Evolutionary conservation across 768 basidiomycete genomes (phyloP).

Genomic region (Trametes cingulata): DNA sequence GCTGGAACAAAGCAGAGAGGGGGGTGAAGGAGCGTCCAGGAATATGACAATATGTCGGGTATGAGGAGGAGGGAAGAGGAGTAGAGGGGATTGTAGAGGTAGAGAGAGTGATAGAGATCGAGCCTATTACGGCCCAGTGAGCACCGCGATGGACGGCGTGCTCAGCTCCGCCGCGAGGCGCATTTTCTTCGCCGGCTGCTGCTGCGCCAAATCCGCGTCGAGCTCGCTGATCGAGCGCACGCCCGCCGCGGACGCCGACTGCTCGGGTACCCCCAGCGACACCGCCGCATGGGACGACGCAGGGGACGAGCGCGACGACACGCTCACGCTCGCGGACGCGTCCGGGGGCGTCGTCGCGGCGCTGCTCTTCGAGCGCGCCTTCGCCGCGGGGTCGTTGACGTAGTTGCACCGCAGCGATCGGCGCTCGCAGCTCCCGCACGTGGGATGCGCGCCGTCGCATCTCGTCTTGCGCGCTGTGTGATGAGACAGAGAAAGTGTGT

Average conservation of each 20-base stretch:
- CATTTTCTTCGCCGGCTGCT: slow-evolving; percentile 69
- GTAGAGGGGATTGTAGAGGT: too few species aligned
- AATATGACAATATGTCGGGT: too few species aligned
- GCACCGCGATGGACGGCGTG: slow-evolving; percentile 25
- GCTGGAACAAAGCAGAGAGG: not conserved
- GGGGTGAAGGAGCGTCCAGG: slow-evolving; percentile 3
- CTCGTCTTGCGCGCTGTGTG: slow-evolving; percentile 89
- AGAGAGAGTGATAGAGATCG: slow-evolving; percentile 6
- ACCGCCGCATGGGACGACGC: slow-evolving; percentile 22
- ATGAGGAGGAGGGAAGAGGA: slow-evolving; percentile 1
- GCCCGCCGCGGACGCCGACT: slow-evolving; percentile 19
- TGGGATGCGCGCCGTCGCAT: slow-evolving; percentile 84
- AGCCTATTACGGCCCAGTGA: slow-evolving; percentile 5
- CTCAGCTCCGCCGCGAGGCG: slow-evolving; percentile 52
- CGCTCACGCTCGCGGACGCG: slow-evolving; percentile 23
- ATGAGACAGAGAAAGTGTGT: too few species aligned
- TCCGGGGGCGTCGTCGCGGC: slow-evolving; percentile 22
- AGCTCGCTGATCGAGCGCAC: slow-evolving; percentile 28
- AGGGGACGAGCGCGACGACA: slow-evolving; percentile 31
- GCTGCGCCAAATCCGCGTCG: slow-evolving; percentile 59
- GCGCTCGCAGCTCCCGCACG: slow-evolving; percentile 81
- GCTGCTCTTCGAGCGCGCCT: slow-evolving; percentile 26
- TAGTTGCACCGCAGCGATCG: slow-evolving; percentile 78
- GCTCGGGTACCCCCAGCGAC: slow-evolving; percentile 10
- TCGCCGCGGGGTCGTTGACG: slow-evolving; percentile 58